Percentiles rank a stretch among this genome's conserved stretches.
These are phyloP conservation scores for Pseudotulostoma volvatum DNA, from an alignment of 495 filamentous ascomycete species.

Conservation along the genomic window DNA sequence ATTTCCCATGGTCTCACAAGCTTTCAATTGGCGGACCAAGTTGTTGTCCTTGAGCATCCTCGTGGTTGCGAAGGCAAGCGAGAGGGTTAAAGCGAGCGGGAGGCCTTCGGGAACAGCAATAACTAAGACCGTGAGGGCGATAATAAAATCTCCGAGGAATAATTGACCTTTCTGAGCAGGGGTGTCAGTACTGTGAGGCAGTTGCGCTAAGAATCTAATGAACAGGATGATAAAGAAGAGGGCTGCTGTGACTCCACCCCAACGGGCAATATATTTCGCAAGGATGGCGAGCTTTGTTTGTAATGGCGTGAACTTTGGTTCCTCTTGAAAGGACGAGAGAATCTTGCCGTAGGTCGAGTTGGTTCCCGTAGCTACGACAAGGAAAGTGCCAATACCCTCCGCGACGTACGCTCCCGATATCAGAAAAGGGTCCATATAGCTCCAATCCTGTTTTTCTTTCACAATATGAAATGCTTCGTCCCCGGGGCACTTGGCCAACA, in stretches of 20 bases:
- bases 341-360: conserved; percentile 57
- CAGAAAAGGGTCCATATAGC: conserved; percentile 70
- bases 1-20: conserved; percentile 50
- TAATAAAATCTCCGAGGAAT: conserved; percentile 86
- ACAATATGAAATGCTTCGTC: conserved; percentile 57
- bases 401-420: conserved; percentile 71
- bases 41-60: conserved; percentile 55
- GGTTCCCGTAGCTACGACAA: conserved; percentile 63
- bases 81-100: conserved; percentile 49
- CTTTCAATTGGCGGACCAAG: conserved; percentile 48
- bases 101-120: conserved; percentile 72
- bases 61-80: conserved; percentile 53
- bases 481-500: conserved; percentile 41
- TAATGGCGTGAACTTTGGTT: conserved; percentile 46
- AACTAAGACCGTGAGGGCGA: conserved; percentile 86
- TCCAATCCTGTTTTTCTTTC: conserved; percentile 42
- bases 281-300: conserved; percentile 82
- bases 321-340: conserved; percentile 42
- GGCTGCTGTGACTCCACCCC: conserved; percentile 66
- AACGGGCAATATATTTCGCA: conserved; percentile 84
- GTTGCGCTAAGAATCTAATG: conserved; percentile 70
- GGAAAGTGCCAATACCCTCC: conserved; percentile 62
- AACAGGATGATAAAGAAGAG: conserved; percentile 86
- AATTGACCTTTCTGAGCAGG: conserved; percentile 51
- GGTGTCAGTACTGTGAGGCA: conserved; percentile 57